Evolutionary conservation across 352 stramenopile genomes (phyloP).

Genomic region (Phytophthora sp.): DNA sequence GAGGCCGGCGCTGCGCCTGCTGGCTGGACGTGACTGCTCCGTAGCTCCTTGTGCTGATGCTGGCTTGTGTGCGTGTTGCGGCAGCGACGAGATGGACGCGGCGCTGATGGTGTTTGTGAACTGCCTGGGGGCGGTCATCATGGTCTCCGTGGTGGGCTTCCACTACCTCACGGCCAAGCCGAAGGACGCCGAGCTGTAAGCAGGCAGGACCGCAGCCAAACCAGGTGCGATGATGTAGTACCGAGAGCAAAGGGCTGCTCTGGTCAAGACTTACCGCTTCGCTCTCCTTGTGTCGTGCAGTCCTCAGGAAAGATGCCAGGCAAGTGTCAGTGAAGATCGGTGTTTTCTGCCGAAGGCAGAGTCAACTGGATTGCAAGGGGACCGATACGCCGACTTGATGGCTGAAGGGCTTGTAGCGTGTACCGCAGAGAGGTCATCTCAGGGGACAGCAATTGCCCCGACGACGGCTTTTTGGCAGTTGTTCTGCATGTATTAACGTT

Average conservation of each 20-base stretch:
- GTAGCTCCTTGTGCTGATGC: background rate
- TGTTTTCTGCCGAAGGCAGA: background rate
- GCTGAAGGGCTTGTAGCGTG: background rate
- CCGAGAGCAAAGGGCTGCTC: background rate
- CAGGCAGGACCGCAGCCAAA: background rate
- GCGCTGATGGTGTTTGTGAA: conserved; percentile 91
- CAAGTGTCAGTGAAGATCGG: conserved; percentile 1
- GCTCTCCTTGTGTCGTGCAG: background rate
- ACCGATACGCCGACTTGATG: no score
- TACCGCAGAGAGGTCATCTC: background rate
- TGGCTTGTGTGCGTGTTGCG: conserved; percentile 3
- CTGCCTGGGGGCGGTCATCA: conserved; percentile 86
- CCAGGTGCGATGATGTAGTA: background rate
- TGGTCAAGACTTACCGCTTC: conserved; percentile 1
- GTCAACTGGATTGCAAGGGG: no score
- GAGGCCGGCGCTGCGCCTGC: no score
- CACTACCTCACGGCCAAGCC: conserved; percentile 87
- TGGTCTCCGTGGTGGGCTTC: conserved; percentile 88
- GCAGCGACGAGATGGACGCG: conserved; percentile 88
- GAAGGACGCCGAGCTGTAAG: conserved; percentile 84
- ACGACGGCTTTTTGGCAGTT: conserved; percentile 20
- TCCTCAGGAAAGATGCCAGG: background rate
- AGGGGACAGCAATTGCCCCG: conserved; percentile 3
- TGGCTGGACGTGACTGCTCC: no score
- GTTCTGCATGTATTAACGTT: conserved; percentile 33